phyloP scores from a whole-genome alignment of 345 rosid species.

The Melaleuca quinquenervia region DNA sequence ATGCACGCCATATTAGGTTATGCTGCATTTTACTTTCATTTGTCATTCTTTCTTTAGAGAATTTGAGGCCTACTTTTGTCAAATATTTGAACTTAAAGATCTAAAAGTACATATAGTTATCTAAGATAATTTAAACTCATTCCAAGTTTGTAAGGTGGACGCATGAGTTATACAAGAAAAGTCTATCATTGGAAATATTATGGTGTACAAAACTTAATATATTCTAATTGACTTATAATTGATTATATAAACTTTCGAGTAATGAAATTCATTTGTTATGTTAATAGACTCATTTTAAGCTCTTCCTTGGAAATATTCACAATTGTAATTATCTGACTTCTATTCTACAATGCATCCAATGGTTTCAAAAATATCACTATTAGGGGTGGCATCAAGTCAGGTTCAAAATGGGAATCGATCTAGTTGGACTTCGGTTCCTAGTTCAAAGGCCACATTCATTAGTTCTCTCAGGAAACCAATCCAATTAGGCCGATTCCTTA shows the following conservation, averaged over 20 bases:
- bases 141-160: too few relatives aligned
- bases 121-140: too few relatives aligned
- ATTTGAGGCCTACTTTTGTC: not conserved
- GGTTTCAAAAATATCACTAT: not conserved
- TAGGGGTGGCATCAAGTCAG: not conserved
- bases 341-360: not conserved
- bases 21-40: not conserved
- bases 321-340: not conserved
- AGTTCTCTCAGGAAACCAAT: not conserved
- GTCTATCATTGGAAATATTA: not conserved
- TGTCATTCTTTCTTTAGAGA: not conserved
- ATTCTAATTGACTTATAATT: not conserved
- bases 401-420: not conserved
- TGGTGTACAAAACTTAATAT: rapidly evolving
- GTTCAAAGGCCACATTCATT: not conserved
- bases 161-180: too few relatives aligned
- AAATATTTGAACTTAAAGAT: not conserved
- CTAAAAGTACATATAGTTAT: not conserved
- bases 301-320: not conserved
- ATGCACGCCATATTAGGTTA: not conserved
- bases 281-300: not conserved
- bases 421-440: not conserved
- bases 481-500: not conserved
- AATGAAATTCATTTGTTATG: too few relatives aligned
- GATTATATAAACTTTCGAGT: not conserved